Evolutionary conservation across 1,284 basidiomycete species (phyloP).

Genomic region (Cutaneotrichosporon cutaneum): DNA sequence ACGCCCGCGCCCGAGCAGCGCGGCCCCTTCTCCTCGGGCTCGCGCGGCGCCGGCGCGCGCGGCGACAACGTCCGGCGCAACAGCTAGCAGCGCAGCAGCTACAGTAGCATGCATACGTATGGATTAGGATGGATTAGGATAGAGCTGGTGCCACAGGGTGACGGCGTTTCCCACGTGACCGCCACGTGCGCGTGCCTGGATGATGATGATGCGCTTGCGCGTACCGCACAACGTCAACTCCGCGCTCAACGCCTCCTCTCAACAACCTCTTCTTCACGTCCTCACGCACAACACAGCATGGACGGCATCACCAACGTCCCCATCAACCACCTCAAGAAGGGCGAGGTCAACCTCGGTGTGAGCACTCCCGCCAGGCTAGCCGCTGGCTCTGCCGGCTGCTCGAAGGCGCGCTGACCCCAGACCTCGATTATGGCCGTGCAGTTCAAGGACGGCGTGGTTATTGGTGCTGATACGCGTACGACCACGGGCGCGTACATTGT

Average conservation of each 20-base stretch:
- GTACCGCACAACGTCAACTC: conserved; percentile 11
- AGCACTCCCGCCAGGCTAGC: conserved; percentile 43
- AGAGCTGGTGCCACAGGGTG: neutral
- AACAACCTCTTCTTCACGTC: neutral
- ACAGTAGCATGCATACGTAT: too few relatives aligned
- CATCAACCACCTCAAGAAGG: conserved; percentile 68
- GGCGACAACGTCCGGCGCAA: neutral
- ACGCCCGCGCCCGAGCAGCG: neutral
- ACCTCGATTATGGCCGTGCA: conserved; percentile 99
- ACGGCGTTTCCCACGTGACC: neutral
- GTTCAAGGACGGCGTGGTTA: conserved; percentile 90
- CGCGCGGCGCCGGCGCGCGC: neutral
- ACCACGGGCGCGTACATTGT: conserved; percentile 97
- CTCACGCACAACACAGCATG: conserved; percentile 29
- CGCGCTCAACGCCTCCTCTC: neutral
- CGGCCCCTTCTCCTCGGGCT: neutral
- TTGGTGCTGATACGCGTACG: conserved; percentile 95
- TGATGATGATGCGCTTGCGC: conserved; percentile 11
- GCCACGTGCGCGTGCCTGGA: neutral
- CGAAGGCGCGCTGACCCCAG: conserved; percentile 56
- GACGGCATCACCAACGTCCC: conserved; percentile 49
- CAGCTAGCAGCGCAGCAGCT: too few relatives aligned
- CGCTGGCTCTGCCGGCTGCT: neutral
- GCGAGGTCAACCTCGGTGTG: conserved; percentile 93
- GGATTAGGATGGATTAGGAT: too few relatives aligned